Percentiles rank a stretch among this genome's conserved stretches.
These are phyloP conservation scores for Hypericum androsaemum DNA, from an alignment of 345 rosid genomes.

Conservation along the genomic window DNA sequence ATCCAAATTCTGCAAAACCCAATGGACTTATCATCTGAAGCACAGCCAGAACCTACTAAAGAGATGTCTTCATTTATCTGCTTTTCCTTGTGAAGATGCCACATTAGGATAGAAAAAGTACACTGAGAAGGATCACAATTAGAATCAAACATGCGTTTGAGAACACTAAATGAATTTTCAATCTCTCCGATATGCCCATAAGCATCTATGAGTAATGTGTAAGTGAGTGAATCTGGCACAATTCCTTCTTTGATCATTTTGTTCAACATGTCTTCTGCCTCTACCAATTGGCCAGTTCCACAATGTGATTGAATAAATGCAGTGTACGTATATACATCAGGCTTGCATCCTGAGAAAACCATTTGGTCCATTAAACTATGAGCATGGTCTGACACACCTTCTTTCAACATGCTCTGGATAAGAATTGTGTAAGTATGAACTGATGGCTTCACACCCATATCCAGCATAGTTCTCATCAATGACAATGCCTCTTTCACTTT, in stretches of 20 bases:
- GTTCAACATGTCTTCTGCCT: slow-evolving; percentile 51
- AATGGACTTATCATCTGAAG: slow-evolving; percentile 21
- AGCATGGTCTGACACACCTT: slow-evolving; percentile 57
- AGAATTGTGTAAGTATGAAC: slow-evolving; percentile 60
- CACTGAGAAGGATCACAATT: slow-evolving; percentile 71
- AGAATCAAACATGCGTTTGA: slow-evolving; percentile 64
- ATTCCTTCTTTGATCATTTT: slow-evolving; percentile 59
- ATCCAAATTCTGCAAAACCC: slow-evolving; percentile 43
- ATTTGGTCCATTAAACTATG: slow-evolving; percentile 36
- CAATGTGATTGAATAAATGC: slow-evolving; percentile 63
- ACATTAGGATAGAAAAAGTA: slow-evolving; percentile 53
- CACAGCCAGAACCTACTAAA: slow-evolving; percentile 12
- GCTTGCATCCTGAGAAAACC: slow-evolving; percentile 46
- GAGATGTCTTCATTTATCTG: slow-evolving; percentile 21
- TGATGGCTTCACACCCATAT: slow-evolving; percentile 41
- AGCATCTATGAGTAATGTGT: slow-evolving; percentile 50
- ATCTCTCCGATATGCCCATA: slow-evolving; percentile 51
- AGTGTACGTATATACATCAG: slow-evolving; percentile 68
- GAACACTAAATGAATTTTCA: slow-evolving; percentile 57
- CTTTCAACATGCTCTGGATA: slow-evolving; percentile 47
- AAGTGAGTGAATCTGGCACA: slow-evolving; percentile 54
- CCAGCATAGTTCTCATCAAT: slow-evolving; percentile 42
- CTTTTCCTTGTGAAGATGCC: slow-evolving; percentile 38
- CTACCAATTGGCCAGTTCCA: slow-evolving; percentile 45
- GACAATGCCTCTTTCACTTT: slow-evolving; percentile 39